phyloP scores from a whole-genome alignment of 164 flowering plant species.

The Stephania cephalantha region DNA sequence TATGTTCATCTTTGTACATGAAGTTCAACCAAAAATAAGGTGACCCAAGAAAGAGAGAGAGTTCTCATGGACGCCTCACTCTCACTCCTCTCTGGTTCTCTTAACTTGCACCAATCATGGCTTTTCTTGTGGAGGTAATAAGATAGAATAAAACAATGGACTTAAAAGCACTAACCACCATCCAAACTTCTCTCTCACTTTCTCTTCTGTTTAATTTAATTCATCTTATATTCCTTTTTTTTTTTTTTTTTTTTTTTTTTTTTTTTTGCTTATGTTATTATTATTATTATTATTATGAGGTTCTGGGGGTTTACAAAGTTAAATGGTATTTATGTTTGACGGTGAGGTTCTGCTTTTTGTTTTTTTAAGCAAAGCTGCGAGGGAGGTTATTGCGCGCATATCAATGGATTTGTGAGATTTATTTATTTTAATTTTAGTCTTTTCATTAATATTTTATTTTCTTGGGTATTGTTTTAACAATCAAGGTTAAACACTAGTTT shows the following conservation, averaged over 20 bases:
- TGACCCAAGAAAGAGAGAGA: background rate
- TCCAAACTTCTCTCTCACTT: background rate
- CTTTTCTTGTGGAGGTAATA: background rate
- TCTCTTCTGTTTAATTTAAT: background rate
- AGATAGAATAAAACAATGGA: background rate
- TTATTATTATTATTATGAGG: background rate
- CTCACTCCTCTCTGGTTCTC: background rate
- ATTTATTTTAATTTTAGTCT: no score
- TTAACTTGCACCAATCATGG: background rate
- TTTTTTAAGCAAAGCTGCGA: no score
- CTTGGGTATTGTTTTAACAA: no score
- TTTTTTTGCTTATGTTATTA: background rate
- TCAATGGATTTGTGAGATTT: no score
- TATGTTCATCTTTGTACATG: constrained; percentile 23
- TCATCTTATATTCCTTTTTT: background rate
- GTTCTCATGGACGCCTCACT: background rate
- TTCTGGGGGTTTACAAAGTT: no score
- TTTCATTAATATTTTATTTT: no score
- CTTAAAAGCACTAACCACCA: background rate
- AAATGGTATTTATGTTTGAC: background rate
- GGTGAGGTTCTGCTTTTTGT: background rate
- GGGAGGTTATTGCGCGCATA: no score
- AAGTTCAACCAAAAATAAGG: constrained; percentile 13
- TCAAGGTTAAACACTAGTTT: no score
- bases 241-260: background rate